Percentiles rank a stretch among this genome's conserved stretches.
phyloP scores from a whole-genome alignment of 164 flowering plant species.

The Akebia trifoliata region DNA sequence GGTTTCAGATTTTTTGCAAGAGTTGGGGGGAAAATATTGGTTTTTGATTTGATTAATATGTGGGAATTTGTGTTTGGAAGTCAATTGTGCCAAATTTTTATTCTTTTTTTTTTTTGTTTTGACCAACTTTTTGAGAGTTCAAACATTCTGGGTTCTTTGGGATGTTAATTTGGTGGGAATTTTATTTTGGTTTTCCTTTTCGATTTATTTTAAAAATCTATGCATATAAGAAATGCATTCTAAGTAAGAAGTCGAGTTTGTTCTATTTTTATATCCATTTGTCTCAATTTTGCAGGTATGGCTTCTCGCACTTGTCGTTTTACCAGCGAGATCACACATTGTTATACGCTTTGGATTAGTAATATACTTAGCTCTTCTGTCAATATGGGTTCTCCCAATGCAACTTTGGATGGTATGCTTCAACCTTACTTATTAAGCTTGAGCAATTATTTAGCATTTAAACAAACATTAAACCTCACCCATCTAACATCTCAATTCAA shows the following conservation, averaged over 20 bases:
- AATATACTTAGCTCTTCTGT: constrained; percentile 52
- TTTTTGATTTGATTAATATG: too few species aligned
- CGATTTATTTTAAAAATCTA: neutral
- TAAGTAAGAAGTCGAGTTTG: neutral
- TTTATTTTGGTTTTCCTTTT: neutral
- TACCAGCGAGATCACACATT: constrained; percentile 80
- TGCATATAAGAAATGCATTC: neutral
- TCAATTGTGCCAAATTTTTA: too few species aligned
- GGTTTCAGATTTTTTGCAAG: too few species aligned
- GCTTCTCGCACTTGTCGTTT: constrained; percentile 72
- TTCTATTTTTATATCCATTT: neutral
- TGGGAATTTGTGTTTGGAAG: too few species aligned
- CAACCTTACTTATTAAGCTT: constrained; percentile 1
- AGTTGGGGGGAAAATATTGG: too few species aligned
- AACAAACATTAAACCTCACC: neutral
- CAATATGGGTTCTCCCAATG: constrained; percentile 67
- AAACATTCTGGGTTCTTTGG: too few species aligned
- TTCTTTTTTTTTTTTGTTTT: too few species aligned
- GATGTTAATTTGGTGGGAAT: too few species aligned
- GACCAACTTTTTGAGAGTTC: too few species aligned
- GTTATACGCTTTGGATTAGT: constrained; percentile 75
- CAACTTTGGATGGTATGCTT: constrained; percentile 67
- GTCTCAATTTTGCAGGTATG: constrained; percentile 60
- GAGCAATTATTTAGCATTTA: neutral
- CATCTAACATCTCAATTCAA: neutral